Base-by-base conservation (phyloP, 371 early-diverging fungal species). In the Capillidium rhysosporum region DNA sequence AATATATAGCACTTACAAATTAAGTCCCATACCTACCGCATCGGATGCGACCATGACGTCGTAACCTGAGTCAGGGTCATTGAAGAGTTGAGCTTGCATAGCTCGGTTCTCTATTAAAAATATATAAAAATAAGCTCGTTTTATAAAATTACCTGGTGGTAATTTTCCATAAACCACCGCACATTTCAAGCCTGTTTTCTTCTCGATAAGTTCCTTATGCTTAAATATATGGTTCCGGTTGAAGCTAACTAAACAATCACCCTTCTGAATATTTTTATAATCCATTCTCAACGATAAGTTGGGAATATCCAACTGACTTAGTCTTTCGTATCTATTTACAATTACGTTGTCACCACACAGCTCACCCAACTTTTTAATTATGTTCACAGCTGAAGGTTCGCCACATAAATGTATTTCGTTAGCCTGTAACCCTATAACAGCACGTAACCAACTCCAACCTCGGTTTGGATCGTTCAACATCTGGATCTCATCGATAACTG, bases 371-470 rank as follows among this genome's bases (percentile, higher is more conserved):
- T 34, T 34, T 61, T 81, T 69, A n/a, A 96, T 71, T 18, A 95
- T 61, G 1, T 80, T 80, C 10, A 94, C 82, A 1, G 80, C 89
- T 0, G 91, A 76, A 7, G 80, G 76, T 60, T 96, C 97, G 5
- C 97, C 97, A 56, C 96, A 96, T 7, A 96, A 65, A 69, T 93
- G 92, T 21, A 96, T 70, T 57, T 90, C 91, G 12, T 73, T 59
- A 0, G 94, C 94, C 7, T 75, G 79, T 30, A 96, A 56, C 16
- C 76, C 58, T 18, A 94, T 58, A 12, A 93, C 41, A 1, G 93
- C 95, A 40, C 79, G 76, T 16, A 92, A 88, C 94, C 95, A 96
- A 10, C 93, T 95, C 91, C 89, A 94, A 0, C 97, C 97, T 12
- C 97, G 76, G 46, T 76, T 66, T 8, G 65, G 65, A 61, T 95